Conservation (phyloP, 2,329 filamentous ascomycete genomes). For the Cladosporium sp. region DNA sequence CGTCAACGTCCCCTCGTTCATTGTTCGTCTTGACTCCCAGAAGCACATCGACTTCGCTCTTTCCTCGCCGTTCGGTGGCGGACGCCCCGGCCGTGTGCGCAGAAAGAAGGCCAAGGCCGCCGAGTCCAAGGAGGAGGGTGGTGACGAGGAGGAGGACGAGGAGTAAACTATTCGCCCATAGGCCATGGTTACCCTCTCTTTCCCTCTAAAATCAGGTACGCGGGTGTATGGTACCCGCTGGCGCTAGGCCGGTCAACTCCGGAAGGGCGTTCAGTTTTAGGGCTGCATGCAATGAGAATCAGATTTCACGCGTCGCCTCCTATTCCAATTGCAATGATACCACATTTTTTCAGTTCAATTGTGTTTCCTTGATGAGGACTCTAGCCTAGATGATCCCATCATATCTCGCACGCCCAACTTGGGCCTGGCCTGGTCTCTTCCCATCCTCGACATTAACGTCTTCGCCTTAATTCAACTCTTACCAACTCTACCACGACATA, state of each 20-base stretch:
- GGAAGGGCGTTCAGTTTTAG: slow-evolving; percentile 11
- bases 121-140: slow-evolving; percentile 75
- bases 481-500: too few relatives aligned
- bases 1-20: slow-evolving; percentile 99
- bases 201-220: slow-evolving; percentile 17
- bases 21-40: slow-evolving; percentile 99
- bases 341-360: slow-evolving; percentile 3
- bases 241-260: slow-evolving; percentile 8
- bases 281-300: slow-evolving; percentile 11
- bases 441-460: too few relatives aligned
- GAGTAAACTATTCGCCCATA: slow-evolving; percentile 26
- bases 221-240: slow-evolving; percentile 12
- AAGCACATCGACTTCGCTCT: slow-evolving; percentile 99
- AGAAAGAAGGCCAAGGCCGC: slow-evolving; percentile 99
- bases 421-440: too few relatives aligned
- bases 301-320: slow-evolving; percentile 12
- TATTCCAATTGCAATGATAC: slow-evolving; percentile 12
- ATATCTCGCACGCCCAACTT: too few relatives aligned
- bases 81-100: slow-evolving; percentile 93
- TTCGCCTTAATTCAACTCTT: too few relatives aligned
- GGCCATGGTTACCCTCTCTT: slow-evolving; percentile 19
- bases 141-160: slow-evolving; percentile 66
- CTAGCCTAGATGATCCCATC: too few relatives aligned
- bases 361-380: background rate
- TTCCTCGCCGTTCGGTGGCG: slow-evolving; percentile 95